A percentile compares a stretch with the other conserved stretches of the same genome.
Evolutionary conservation across 257 asterid genomes (phyloP).

Genomic region (Primulina tabacum): DNA sequence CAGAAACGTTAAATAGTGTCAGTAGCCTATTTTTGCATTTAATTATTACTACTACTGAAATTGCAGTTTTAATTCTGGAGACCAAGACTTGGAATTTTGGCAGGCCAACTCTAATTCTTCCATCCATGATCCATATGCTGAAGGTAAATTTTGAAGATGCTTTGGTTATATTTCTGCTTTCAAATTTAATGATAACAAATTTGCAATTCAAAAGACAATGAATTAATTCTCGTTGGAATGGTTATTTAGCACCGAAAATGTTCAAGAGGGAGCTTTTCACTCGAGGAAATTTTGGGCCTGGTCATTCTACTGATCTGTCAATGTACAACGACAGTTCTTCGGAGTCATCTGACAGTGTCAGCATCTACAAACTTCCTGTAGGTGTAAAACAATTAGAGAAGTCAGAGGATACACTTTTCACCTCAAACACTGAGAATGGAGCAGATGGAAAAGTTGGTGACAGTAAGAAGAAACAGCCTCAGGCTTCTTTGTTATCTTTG

Average conservation of each 20-base stretch:
- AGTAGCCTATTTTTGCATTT: slow-evolving; percentile 23
- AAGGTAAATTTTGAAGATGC: slow-evolving; percentile 39
- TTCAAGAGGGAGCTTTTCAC: slow-evolving; percentile 56
- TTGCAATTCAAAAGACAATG: slow-evolving; percentile 4
- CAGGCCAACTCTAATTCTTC: slow-evolving; percentile 36
- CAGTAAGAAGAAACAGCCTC: slow-evolving; percentile 36
- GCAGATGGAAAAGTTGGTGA: slow-evolving; percentile 38
- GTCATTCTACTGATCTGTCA: slow-evolving; percentile 39
- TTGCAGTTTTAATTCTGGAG: slow-evolving; percentile 31
- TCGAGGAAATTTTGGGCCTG: slow-evolving; percentile 50
- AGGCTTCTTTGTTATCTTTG: slow-evolving; percentile 40
- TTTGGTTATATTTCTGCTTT: slow-evolving; percentile 13
- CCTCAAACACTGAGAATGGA: slow-evolving; percentile 38
- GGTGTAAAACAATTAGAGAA: slow-evolving; percentile 65
- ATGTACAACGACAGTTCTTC: slow-evolving; percentile 38
- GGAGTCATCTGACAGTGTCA: slow-evolving; percentile 49
- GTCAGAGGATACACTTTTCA: slow-evolving; percentile 36
- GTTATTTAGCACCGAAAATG: slow-evolving; percentile 44
- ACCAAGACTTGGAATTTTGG: slow-evolving; percentile 37
- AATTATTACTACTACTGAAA: slow-evolving; percentile 31
- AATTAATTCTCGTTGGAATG: slow-evolving; percentile 25
- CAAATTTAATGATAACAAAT: slow-evolving; percentile 13
- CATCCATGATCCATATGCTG: slow-evolving; percentile 31
- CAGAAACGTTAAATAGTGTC: slow-evolving; percentile 12
- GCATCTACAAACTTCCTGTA: slow-evolving; percentile 76